Evolutionary conservation across 495 filamentous ascomycete genomes (phyloP).

Genomic region (Neurospora sp.): DNA sequence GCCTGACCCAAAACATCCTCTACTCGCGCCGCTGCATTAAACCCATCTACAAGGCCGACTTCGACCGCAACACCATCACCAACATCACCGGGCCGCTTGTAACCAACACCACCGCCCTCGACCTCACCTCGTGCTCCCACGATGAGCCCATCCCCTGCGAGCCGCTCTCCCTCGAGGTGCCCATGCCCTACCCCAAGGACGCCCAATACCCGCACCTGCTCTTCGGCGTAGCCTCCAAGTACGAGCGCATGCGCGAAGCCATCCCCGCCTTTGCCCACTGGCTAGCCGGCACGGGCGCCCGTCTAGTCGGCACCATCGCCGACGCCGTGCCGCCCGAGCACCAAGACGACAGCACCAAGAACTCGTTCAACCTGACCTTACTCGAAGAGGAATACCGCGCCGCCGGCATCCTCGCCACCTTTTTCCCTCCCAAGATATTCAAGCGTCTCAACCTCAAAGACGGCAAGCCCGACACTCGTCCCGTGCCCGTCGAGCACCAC

Average conservation of each 20-base stretch:
- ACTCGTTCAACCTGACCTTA: slow-evolving; percentile 10
- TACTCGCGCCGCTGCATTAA: slow-evolving; percentile 31
- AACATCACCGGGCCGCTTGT: slow-evolving; percentile 26
- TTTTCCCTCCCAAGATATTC: slow-evolving; percentile 34
- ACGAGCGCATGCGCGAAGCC: slow-evolving; percentile 45
- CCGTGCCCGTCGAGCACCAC: slow-evolving; percentile 39
- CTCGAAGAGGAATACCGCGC: slow-evolving; percentile 20
- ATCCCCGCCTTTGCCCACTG: slow-evolving; percentile 50
- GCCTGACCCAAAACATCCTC: slow-evolving; percentile 25
- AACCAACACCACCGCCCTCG: slow-evolving; percentile 16
- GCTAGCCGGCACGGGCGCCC: slow-evolving; percentile 46
- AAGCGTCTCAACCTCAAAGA: slow-evolving; percentile 19
- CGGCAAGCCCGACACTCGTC: not conserved
- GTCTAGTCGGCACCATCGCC: slow-evolving; percentile 45
- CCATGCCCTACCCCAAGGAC: slow-evolving; percentile 18
- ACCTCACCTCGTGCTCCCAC: slow-evolving; percentile 20
- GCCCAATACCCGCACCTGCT: slow-evolving; percentile 24
- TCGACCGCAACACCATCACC: slow-evolving; percentile 20
- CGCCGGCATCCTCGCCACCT: slow-evolving; percentile 45
- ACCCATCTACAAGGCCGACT: slow-evolving; percentile 11
- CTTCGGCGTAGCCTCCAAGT: slow-evolving; percentile 51
- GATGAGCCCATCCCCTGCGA: slow-evolving; percentile 15
- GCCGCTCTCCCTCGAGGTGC: slow-evolving; percentile 23
- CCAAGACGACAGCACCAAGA: slow-evolving; percentile 9
- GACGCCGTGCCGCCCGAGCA: slow-evolving; percentile 24